Base-by-base conservation (phyloP, 2,329 filamentous ascomycete genomes). In the Aaosphaeria pasadenensis region DNA sequence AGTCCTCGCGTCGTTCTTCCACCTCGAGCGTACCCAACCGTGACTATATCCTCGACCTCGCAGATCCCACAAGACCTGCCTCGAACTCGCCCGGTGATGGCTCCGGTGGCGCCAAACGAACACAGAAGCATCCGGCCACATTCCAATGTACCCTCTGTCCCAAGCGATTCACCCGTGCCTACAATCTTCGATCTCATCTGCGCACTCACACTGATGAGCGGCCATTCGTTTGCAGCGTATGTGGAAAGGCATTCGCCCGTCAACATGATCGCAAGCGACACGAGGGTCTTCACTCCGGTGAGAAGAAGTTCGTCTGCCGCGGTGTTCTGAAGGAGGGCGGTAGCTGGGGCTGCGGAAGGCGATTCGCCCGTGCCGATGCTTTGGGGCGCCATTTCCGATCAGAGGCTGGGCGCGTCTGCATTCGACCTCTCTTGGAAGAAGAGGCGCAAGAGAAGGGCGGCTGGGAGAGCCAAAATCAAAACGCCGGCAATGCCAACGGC, bases 301-400 rank as follows among this genome's bases (percentile, higher is more conserved):
- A 99, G 74, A 99, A 97, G 82, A 97, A 96, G 66, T 99, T 97
- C 67, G 89, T 97, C 6, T 99, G 94, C 73, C 91, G 90, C 58
- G 94, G 94, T 45, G 88, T 91, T 49, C 83, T 99, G 43, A 91
- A 92, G 57, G 84, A 84, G 2, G 85, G 86, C 42, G 86, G 86
- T 5, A 84, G 88, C 56, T 99, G 94, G 94, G 94, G 94, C 17
- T 99, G 94, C 59, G 90, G 90, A 4, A 83, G 94, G 52, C 83
- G 91, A 7, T 99, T 99, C 70, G 94, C 94, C 11, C 89, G 94
- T 59, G 94, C 94, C 5, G 94, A 99, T 74, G 94, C 94, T 5
- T 79, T 99, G 2, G 94, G 94, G 2, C 83, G 91, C 7, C 94
- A 96, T 73, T 99, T 99, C 77, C 82, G 94, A 45, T 96, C 90